Percentiles rank a stretch among this genome's conserved stretches.
These are phyloP conservation scores for Nakaseomyces nivariensis DNA, from an alignment of 1,139 yeast genomes.

Conservation along the genomic window DNA sequence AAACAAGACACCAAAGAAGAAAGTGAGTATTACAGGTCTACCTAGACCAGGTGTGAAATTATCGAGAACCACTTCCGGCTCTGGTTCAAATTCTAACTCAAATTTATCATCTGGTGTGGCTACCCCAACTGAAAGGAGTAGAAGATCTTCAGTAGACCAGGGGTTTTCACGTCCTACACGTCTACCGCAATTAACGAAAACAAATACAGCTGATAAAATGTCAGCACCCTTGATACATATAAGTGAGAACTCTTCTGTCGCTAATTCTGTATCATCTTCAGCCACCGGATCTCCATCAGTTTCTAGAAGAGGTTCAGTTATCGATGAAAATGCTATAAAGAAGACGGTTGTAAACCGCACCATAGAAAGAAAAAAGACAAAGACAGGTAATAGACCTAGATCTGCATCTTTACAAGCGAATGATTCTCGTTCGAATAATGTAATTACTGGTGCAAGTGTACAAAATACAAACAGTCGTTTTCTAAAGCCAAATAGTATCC, in stretches of 20 bases:
- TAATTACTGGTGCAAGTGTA: not conserved
- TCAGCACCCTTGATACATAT: not conserved
- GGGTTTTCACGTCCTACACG: constrained; percentile 2
- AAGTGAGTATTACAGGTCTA: not conserved
- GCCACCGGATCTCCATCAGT: constrained; percentile 16
- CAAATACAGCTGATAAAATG: constrained; percentile 5
- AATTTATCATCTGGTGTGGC: constrained; percentile 1
- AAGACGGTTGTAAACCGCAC: not conserved
- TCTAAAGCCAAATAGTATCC: constrained; percentile 1
- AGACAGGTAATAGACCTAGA: constrained; percentile 17
- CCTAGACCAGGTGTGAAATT: not conserved
- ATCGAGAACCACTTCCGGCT: not conserved
- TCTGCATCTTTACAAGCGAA: constrained; percentile 26
- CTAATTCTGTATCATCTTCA: not conserved
- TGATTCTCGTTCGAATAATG: not conserved
- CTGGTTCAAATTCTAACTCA: constrained; percentile 1
- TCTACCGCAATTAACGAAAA: constrained; percentile 7
- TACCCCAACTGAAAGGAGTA: constrained; percentile 7
- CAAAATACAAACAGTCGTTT: not conserved
- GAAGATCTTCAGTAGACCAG: constrained; percentile 5
- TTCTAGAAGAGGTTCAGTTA: constrained; percentile 16
- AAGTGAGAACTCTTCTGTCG: not conserved
- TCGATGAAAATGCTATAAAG: constrained; percentile 3
- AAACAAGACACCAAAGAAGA: not conserved
- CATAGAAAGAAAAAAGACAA: not conserved